Evolutionary conservation across 2,329 filamentous ascomycete species (phyloP), one percentile per base, ranked within the genome.

Genomic region (Diaporthe sp.): DNA sequence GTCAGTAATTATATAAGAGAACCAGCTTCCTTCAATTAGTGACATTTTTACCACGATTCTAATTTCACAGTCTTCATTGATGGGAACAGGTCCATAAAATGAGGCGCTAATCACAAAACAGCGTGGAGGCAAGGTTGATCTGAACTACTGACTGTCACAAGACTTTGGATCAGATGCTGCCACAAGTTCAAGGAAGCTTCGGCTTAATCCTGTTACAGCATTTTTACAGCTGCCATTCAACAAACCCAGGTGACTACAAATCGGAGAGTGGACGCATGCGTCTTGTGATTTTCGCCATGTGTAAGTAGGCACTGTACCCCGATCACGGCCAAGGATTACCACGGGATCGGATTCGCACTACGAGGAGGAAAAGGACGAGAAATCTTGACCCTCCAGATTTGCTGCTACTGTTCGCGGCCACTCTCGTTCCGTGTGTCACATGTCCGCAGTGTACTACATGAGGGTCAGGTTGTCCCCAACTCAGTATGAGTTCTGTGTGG

Each of bases 241-340:
- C 1, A 37, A 12, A 17, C 2, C 17, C 1, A 7, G 9, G 6
- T 17, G 22, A 59, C 4, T 22, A n/a, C 6, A 25, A 6, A 15
- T 2, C 4, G 2, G 2, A 39, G 22, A n/a, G 30, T 8, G 6
- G 19, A 17, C 9, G 35, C 35, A 5, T 13, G 1, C 1, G 13
- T 30, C 1, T 42, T 10, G 6, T 12, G 1, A 10, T 39, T 19
- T 4, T 61, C n/a, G 8, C 6, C 7, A 61, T 27, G 35, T 17
- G 35, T 42, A 61, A n/a, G 7, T 19, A 27, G 8, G 35, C 27
- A 42, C 15, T 5, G 22, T 17, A 15, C 27, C 56, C n/a, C 15
- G 32, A 27, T 32, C 56, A 27, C 35, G n/a, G 27, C 22, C n/a
- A 32, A 27, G 30, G 37, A 19, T 42, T 61, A 22, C n/a, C n/a